Conservation (phyloP, 73 alveolate genomes). For the Paramecium caudatum region DNA sequence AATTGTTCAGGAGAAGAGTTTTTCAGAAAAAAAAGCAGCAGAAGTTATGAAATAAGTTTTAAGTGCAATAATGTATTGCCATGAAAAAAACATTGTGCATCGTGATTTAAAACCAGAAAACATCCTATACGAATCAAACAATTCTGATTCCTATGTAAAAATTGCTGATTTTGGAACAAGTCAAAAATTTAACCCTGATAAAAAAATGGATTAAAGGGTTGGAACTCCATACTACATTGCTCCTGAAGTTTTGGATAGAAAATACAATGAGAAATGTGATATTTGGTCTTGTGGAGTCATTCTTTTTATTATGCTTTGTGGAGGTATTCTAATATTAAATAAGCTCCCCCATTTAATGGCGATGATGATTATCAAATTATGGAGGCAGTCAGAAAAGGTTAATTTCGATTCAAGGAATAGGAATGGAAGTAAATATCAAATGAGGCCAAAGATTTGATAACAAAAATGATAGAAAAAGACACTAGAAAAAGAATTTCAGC, state of each 20-base stretch:
- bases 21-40: constrained; percentile 83
- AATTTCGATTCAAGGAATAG: constrained; percentile 52
- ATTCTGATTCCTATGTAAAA: constrained; percentile 68
- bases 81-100: constrained; percentile 76
- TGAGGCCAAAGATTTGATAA: constrained; percentile 73
- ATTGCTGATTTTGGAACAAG: constrained; percentile 80
- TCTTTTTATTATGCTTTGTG: constrained; percentile 84
- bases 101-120: constrained; percentile 84
- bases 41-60: constrained; percentile 78
- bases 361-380: constrained; percentile 68
- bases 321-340: constrained; percentile 36
- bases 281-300: constrained; percentile 92
- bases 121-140: constrained; percentile 67
- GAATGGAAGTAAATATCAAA: constrained; percentile 76
- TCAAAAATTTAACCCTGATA: constrained; percentile 48
- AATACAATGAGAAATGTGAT: constrained; percentile 85
- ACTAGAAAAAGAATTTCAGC: constrained; percentile 78
- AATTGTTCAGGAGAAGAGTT: constrained; percentile 67
- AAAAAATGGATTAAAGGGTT: constrained; percentile 73
- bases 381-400: constrained; percentile 70
- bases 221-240: constrained; percentile 89
- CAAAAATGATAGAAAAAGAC: constrained; percentile 76
- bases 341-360: constrained; percentile 80
- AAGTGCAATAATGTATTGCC: constrained; percentile 79
- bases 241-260: constrained; percentile 87